Base-by-base conservation (phyloP, 345 rosid genomes). In the Conringia planisiliqua region DNA sequence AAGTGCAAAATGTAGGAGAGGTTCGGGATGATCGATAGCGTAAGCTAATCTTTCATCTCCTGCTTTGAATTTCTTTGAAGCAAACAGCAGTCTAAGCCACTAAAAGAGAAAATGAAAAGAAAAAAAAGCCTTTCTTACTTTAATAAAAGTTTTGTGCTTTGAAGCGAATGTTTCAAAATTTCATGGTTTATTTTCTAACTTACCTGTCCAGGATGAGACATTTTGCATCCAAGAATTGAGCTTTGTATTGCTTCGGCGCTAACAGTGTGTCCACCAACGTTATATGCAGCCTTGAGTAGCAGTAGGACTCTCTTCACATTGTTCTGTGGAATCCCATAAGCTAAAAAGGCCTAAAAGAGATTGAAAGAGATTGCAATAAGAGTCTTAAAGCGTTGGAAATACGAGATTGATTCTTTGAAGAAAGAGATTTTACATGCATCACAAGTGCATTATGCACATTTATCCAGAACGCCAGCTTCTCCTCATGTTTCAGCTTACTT, bases 141-240 rank as follows among this genome's bases (percentile, higher is more conserved):
- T 4, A 44, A 38, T n/a, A 1, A 1, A 36, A 48, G 43, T 12
- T 48, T 38, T 64, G 67, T 71, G 38, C 14, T 66, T 40, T 3
- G 5, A 48, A 40, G 44, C 51, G 26, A n/a, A 68, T 4, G 26
- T 40, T 51, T 40, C 3, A 52, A 13, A 80, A 17, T 20, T 18
- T 56, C 57, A 32, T 52, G 32, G 7, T 59, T 46, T 35, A 6
- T 47, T 24, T 17, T 68, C 3, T 17, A 47, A 70, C 44, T 64
- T 43, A 94, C 98, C 98, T 90, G 97, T 74, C 96, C 97, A 42
- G 98, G 98, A 57, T 96, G 93, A 72, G 93, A 85, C 93, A 94
- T 86, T 63, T 88, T 84, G 79, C 97, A 90, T 62, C 95, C 89
- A 17, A 94, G 89, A 73, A 94, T 90, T 22, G 89, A 82, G 72